phyloP scores from a whole-genome alignment of 768 basidiomycete species.

The Epithele typhae region DNA sequence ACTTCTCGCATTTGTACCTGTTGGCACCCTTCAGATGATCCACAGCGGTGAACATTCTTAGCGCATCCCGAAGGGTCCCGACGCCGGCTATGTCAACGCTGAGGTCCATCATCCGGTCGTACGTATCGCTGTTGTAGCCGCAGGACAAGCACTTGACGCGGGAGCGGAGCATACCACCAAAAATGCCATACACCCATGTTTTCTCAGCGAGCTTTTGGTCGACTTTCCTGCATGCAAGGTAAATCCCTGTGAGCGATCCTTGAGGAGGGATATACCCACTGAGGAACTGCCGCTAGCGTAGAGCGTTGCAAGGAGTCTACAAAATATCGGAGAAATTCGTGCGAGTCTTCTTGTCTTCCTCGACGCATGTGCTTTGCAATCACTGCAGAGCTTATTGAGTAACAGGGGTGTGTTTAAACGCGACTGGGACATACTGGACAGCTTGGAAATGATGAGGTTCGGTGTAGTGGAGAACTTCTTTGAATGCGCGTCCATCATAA shows the following conservation, averaged over 20 bases:
- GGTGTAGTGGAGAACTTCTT: slow-evolving; percentile 56
- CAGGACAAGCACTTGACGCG: slow-evolving; percentile 85
- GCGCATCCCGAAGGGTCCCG: slow-evolving; percentile 60
- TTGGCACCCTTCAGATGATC: slow-evolving; percentile 87
- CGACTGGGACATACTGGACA: slow-evolving; percentile 49
- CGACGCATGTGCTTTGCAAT: slow-evolving; percentile 89
- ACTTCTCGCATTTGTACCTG: slow-evolving; percentile 99
- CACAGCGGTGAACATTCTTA: slow-evolving; percentile 74
- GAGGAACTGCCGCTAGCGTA: slow-evolving; percentile 65
- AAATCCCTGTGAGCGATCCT: not conserved
- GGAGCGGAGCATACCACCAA: slow-evolving; percentile 89
- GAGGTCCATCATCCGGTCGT: slow-evolving; percentile 91
- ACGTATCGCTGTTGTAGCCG: slow-evolving; percentile 88
- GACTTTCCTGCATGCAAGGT: slow-evolving; percentile 47
- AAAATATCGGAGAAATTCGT: slow-evolving; percentile 94
- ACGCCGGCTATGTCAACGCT: slow-evolving; percentile 81
- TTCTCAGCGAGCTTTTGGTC: slow-evolving; percentile 73
- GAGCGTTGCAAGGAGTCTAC: slow-evolving; percentile 89
- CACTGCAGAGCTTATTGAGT: slow-evolving; percentile 36
- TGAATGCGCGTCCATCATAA: slow-evolving; percentile 51
- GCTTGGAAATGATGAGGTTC: slow-evolving; percentile 54
- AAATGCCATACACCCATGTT: slow-evolving; percentile 92
- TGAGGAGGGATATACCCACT: slow-evolving; percentile 43
- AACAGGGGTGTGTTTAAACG: too few relatives aligned
- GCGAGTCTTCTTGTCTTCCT: slow-evolving; percentile 96